phyloP scores from a whole-genome alignment of 2,329 filamentous ascomycete genomes.

The Alternaria gansuensis region DNA sequence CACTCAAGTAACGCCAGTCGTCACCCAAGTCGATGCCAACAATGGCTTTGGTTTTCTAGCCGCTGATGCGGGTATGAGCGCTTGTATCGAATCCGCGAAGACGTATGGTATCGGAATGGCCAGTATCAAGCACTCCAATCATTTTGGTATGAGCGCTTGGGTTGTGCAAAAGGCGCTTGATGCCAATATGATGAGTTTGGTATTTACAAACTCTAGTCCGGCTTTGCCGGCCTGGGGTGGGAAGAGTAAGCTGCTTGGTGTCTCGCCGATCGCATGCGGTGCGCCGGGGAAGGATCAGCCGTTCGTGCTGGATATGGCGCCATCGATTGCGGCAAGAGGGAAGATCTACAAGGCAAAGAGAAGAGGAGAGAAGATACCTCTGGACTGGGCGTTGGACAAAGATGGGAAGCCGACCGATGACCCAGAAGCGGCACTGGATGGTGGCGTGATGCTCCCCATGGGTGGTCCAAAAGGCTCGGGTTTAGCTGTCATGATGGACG shows the following conservation, averaged over 20 bases:
- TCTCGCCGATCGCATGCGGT: conserved; percentile 77
- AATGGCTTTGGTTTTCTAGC: conserved; percentile 81
- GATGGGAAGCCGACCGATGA: conserved; percentile 75
- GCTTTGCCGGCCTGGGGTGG: conserved; percentile 77
- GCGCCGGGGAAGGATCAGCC: conserved; percentile 68
- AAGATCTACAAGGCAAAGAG: conserved; percentile 76
- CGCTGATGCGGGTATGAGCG: conserved; percentile 70
- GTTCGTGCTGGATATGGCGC: conserved; percentile 79
- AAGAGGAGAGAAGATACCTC: conserved; percentile 72
- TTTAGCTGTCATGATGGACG: conserved; percentile 85
- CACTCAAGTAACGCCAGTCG: conserved; percentile 70
- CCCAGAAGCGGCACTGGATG: conserved; percentile 71
- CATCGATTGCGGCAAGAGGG: conserved; percentile 71
- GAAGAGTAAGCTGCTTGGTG: conserved; percentile 72
- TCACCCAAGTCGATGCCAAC: conserved; percentile 70
- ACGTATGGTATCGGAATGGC: conserved; percentile 78
- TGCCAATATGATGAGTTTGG: conserved; percentile 67
- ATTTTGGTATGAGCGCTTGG: conserved; percentile 87
- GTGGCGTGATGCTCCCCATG: conserved; percentile 80
- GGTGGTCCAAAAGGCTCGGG: conserved; percentile 83
- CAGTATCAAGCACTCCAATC: conserved; percentile 77
- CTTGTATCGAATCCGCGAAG: conserved; percentile 72
- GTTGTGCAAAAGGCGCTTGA: conserved; percentile 79
- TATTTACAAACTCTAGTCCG: conserved; percentile 70
- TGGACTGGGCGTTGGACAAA: conserved; percentile 77